These are phyloP conservation scores for Grigorovia yakushimaensis DNA, from an alignment of 805 yeast species.

Conservation along the genomic window DNA sequence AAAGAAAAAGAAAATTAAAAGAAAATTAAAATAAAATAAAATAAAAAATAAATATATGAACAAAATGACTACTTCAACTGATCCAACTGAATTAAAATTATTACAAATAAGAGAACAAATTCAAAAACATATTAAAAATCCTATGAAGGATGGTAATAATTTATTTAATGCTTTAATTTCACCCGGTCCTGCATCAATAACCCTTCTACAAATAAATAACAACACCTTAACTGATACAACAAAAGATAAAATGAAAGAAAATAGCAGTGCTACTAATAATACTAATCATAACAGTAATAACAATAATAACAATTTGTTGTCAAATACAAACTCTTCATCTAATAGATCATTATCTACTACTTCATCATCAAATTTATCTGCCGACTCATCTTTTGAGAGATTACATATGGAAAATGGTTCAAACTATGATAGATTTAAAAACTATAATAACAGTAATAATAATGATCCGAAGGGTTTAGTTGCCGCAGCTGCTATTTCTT, in stretches of 20 bases:
- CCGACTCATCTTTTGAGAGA: background rate
- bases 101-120: constrained; percentile 9
- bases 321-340: background rate
- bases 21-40: no score
- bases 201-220: constrained; percentile 8
- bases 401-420: background rate
- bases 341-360: background rate
- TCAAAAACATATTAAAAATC: constrained; percentile 5
- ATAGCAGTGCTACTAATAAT: background rate
- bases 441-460: background rate
- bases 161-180: constrained; percentile 24
- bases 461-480: constrained; percentile 26
- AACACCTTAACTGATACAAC: background rate
- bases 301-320: background rate
- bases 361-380: background rate
- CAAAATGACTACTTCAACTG: constrained; percentile 3
- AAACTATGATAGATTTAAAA: background rate
- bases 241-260: constrained; percentile 16
- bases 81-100: constrained; percentile 2
- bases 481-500: constrained; percentile 78
- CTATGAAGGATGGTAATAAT: constrained; percentile 3
- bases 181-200: constrained; percentile 42
- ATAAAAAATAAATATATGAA: background rate
- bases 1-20: no score
- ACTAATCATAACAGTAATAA: background rate